Base-by-base conservation (phyloP, 2,329 filamentous ascomycete genomes). In the Fusarium falciforme region DNA sequence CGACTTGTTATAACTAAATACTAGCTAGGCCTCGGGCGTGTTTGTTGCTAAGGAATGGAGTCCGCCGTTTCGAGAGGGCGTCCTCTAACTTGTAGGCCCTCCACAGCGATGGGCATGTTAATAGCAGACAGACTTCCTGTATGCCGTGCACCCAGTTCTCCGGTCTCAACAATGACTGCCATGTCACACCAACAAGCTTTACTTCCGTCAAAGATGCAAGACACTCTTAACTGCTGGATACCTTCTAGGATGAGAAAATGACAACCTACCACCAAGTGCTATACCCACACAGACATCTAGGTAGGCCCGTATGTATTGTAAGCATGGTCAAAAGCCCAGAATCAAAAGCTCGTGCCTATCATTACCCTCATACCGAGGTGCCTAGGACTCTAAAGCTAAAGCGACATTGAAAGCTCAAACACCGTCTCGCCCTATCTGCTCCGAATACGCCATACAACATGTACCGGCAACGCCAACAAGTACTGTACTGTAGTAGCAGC, bases 381-480 rank as follows among this genome's bases (percentile, higher is more conserved):
- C 47, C 25, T 63, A 38, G 12, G 59, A 61, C 64, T 65, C 49
- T 71, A 31, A 66, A 65, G 59, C 62, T 57, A 62, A 64, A 44
- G 59, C 52, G 61, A 66, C 55, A 27, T 25, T 16, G 60, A 64
- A 62, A 35, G 47, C 58, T 29, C 22, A 49, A 42, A 60, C 35
- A 57, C 59, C 47, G 6, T n/a, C 16, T 31, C 47, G 8, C 25
- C 47, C 25, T 31, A 29, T 29, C 25, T 61, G 62, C 72, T 74
- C 74, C 73, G 65, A 52, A 60, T 73, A 60, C 75, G 68, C 72
- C 75, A 61, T 77, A 64, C 72, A 75, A 66, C 55, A 74, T 71
- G 55, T 72, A 66, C 58, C 70, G 63, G 36, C 69, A 78, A 78
- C 74, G 68, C 76, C 74, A 12, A 70, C 63, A 52, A 55, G 69